Conservation (phyloP, 2,329 filamentous ascomycete species). For the Penicillium sp. region DNA sequence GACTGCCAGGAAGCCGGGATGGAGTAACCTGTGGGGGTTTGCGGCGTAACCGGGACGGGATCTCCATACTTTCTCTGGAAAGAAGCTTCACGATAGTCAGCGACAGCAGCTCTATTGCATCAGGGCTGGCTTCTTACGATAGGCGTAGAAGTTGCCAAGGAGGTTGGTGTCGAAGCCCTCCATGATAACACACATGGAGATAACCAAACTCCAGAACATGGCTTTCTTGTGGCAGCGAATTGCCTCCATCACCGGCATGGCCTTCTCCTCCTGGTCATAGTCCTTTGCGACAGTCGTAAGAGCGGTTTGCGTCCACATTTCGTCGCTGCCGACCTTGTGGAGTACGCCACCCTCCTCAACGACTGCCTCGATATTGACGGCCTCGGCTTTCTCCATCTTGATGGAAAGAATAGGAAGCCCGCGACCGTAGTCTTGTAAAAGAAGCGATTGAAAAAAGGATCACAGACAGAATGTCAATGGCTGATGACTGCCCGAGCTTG, state of each 20-base stretch:
- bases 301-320: not conserved
- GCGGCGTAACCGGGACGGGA: not conserved
- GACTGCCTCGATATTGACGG: not conserved
- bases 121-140: not conserved
- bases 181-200: not conserved
- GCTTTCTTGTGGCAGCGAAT: conserved; percentile 9
- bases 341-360: not conserved
- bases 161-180: not conserved
- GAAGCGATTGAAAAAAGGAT: not conserved
- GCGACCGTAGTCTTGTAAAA: not conserved
- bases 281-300: not conserved
- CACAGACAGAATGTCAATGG: not conserved
- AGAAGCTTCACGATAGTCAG: not conserved
- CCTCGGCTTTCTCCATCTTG: not conserved
- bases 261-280: conserved; percentile 17
- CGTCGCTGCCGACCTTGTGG: not conserved
- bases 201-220: not conserved
- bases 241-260: conserved; percentile 27
- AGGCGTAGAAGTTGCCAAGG: not conserved
- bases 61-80: not conserved
- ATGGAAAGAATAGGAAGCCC: not conserved
- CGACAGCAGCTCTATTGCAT: not conserved
- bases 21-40: not conserved
- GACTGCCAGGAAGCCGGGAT: not conserved
- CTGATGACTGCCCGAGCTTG: not conserved